Evolutionary conservation across 2,329 filamentous ascomycete species (phyloP).

Genomic region (Aschersonia sp.): DNA sequence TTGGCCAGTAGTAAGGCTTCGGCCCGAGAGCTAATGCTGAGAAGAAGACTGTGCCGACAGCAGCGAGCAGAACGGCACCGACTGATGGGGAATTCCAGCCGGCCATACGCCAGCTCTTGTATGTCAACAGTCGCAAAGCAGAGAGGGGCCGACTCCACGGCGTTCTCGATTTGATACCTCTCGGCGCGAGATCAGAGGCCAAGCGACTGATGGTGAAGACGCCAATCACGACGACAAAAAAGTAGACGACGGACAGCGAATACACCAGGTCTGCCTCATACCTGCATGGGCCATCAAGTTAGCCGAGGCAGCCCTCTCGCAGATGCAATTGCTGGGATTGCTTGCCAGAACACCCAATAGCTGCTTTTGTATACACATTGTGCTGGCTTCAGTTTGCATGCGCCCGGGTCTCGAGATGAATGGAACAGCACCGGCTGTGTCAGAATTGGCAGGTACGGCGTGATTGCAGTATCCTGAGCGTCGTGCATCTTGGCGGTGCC

Average conservation of each 20-base stretch:
- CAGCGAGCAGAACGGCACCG: conserved; percentile 24
- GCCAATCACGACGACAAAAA: conserved; percentile 32
- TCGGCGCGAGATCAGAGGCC: conserved; percentile 15
- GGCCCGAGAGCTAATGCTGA: conserved; percentile 32
- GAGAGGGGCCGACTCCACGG: conserved; percentile 21
- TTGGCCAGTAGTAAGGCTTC: conserved; percentile 41
- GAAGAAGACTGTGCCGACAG: conserved; percentile 29
- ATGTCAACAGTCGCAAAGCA: conserved; percentile 7
- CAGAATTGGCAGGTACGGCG: conserved; percentile 4
- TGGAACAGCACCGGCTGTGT: conserved; percentile 4
- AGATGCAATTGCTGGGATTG: neutral
- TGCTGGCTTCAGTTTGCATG: conserved; percentile 20
- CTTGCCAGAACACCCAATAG: conserved; percentile 32
- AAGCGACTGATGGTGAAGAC: conserved; percentile 28
- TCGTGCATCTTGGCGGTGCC: neutral
- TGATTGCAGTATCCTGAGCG: conserved; percentile 1
- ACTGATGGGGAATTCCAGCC: conserved; percentile 28
- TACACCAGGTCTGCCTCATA: conserved; percentile 35
- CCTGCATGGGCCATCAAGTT: neutral
- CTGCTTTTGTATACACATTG: conserved; percentile 29
- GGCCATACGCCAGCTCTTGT: conserved; percentile 9
- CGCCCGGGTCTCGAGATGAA: conserved; percentile 5
- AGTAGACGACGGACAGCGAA: conserved; percentile 34
- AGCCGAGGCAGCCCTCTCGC: neutral
- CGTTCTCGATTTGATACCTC: conserved; percentile 11